These are phyloP conservation scores for Aphanomyces euteiches DNA, from an alignment of 352 stramenopile genomes.

Conservation along the genomic window DNA sequence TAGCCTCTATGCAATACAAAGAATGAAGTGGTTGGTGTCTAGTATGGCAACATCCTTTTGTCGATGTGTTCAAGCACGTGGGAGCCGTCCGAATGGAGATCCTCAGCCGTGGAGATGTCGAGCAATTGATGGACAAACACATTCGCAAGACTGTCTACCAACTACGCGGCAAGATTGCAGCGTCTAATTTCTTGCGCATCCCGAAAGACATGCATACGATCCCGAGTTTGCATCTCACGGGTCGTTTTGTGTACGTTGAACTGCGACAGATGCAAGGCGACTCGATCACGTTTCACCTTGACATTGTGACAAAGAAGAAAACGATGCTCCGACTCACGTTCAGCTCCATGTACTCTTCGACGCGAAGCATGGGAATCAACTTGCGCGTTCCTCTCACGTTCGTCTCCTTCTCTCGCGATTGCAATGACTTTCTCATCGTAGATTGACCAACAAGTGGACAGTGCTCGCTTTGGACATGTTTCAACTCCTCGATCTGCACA, in stretches of 20 bases:
- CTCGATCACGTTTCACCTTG: constrained; percentile 61
- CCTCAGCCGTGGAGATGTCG: constrained; percentile 58
- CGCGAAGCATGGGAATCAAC: constrained; percentile 55
- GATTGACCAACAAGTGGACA: constrained; percentile 53
- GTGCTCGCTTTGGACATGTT: constrained; percentile 62
- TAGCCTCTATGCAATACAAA: background rate
- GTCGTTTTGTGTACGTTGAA: constrained; percentile 69
- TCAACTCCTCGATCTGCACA: constrained; percentile 56
- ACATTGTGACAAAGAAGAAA: constrained; percentile 68
- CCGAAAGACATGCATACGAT: constrained; percentile 41
- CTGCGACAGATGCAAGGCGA: constrained; percentile 43
- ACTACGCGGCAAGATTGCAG: constrained; percentile 64
- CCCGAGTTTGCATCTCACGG: constrained; percentile 58
- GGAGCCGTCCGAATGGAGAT: constrained; percentile 55
- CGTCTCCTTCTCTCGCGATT: background rate
- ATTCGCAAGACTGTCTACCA: constrained; percentile 80
- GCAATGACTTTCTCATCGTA: constrained; percentile 20
- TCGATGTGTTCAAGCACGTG: constrained; percentile 82
- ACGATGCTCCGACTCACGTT: constrained; percentile 58
- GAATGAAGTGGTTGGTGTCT: background rate
- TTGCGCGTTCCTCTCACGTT: constrained; percentile 57
- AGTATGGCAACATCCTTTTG: constrained; percentile 84
- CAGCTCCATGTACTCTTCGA: constrained; percentile 59
- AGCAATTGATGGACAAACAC: constrained; percentile 54
- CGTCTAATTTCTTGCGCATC: constrained; percentile 70